Conservation (phyloP, 2,329 filamentous ascomycete genomes). For the Cladobotryum mycophilum region DNA sequence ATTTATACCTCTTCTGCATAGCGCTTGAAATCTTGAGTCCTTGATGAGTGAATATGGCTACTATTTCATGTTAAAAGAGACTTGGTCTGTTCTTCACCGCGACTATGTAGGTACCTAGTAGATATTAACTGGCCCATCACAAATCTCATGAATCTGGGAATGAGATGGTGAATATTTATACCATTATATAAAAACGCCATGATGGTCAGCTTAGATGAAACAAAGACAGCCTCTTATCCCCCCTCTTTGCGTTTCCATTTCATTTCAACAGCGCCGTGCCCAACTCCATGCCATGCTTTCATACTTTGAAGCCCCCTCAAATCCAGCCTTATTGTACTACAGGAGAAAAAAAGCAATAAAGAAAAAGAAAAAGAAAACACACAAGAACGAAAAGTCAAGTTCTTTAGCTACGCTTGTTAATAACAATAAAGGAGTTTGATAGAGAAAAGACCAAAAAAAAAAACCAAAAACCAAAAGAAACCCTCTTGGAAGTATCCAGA, state of each 20-base stretch:
- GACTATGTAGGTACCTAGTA: too few relatives aligned
- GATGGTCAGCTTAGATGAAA: not conserved
- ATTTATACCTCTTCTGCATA: too few relatives aligned
- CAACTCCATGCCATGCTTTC: slow-evolving; percentile 10
- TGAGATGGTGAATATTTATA: not conserved
- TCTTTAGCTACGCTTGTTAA: not conserved
- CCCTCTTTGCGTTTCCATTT: not conserved
- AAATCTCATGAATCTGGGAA: too few relatives aligned
- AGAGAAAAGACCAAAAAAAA: not conserved
- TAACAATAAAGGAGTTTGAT: not conserved
- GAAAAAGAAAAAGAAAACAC: not conserved
- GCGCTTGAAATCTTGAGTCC: too few relatives aligned
- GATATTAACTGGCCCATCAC: too few relatives aligned
- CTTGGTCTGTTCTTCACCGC: too few relatives aligned
- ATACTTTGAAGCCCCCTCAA: not conserved
- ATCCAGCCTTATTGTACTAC: not conserved
- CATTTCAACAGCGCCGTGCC: slow-evolving; percentile 1
- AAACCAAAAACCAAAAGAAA: not conserved
- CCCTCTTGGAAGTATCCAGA: not conserved
- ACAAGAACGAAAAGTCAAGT: not conserved
- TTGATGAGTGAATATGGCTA: too few relatives aligned
- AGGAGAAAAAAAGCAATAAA: not conserved
- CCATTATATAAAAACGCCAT: not conserved
- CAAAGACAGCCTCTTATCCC: not conserved
- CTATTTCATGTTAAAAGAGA: too few relatives aligned